phyloP scores from a whole-genome alignment of 108 stramenopile species.

The Phaeodactylum tricornutum region DNA sequence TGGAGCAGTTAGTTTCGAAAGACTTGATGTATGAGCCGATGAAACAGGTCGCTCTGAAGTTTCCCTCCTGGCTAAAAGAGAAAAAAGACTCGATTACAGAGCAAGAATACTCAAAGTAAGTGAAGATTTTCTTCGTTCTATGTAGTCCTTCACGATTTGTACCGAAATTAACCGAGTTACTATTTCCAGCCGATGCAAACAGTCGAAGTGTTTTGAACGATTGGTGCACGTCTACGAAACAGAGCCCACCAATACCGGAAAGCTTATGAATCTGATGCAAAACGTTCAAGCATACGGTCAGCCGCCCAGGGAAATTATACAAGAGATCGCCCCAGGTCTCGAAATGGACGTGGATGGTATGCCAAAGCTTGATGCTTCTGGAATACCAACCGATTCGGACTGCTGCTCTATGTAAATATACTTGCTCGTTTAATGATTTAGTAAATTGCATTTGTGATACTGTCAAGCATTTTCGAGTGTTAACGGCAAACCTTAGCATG shows the following conservation, averaged over 20 bases:
- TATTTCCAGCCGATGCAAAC: slow-evolving; percentile 66
- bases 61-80: slow-evolving; percentile 86
- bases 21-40: slow-evolving; percentile 97
- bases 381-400: too few relatives aligned
- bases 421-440: too few relatives aligned
- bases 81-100: slow-evolving; percentile 32
- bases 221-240: slow-evolving; percentile 87
- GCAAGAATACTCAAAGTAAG: slow-evolving; percentile 52
- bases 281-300: slow-evolving; percentile 89
- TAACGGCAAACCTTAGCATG: too few relatives aligned
- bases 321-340: slow-evolving; percentile 94
- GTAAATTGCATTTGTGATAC: too few relatives aligned
- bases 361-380: slow-evolving; percentile 86
- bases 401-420: too few relatives aligned
- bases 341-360: slow-evolving; percentile 87
- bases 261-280: slow-evolving; percentile 83
- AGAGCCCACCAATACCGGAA: slow-evolving; percentile 76
- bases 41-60: slow-evolving; percentile 79
- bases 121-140: slow-evolving; percentile 1
- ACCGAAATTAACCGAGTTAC: too few relatives aligned
- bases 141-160: too few relatives aligned
- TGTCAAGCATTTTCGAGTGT: too few relatives aligned
- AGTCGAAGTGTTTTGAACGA: slow-evolving; percentile 87
- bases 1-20: slow-evolving; percentile 81
- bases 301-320: slow-evolving; percentile 91